phyloP scores from a whole-genome alignment of 176 grass and related monocot genomes.

The Aegilops bicornis region DNA sequence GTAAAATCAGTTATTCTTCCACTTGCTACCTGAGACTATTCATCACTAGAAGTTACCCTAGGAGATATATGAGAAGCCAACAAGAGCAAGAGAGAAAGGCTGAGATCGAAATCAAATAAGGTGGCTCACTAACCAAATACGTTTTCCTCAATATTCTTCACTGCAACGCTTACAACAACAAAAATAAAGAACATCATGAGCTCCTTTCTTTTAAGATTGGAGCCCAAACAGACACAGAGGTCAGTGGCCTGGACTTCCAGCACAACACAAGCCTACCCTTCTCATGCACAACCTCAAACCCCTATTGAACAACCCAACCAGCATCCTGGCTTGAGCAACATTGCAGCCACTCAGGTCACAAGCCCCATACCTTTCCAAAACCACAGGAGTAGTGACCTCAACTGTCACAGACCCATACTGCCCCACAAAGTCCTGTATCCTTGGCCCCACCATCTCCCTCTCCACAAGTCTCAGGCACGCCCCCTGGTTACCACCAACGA shows the following conservation, averaged over 20 bases:
- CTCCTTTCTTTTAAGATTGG: slow-evolving; percentile 5
- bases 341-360: slow-evolving; percentile 43
- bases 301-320: slow-evolving; percentile 47
- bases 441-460: slow-evolving; percentile 54
- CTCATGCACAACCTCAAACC: slow-evolving; percentile 34
- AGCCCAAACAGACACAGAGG: slow-evolving; percentile 46
- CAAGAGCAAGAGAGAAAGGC: neutral
- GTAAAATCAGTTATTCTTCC: neutral
- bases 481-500: neutral
- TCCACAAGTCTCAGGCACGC: slow-evolving; percentile 39
- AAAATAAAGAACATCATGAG: slow-evolving; percentile 11
- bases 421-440: slow-evolving; percentile 51
- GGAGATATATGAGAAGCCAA: neutral
- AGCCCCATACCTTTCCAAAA: slow-evolving; percentile 27
- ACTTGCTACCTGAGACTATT: neutral
- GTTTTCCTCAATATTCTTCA: neutral
- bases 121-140: neutral
- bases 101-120: neutral
- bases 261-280: slow-evolving; percentile 50
- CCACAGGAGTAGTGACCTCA: neutral
- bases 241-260: slow-evolving; percentile 59
- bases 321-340: slow-evolving; percentile 53
- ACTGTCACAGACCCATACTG: slow-evolving; percentile 15
- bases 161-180: slow-evolving; percentile 2
- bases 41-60: neutral